These are phyloP conservation scores for Kwoniella newhampshirensis DNA, from an alignment of 768 basidiomycete species.

Conservation along the genomic window DNA sequence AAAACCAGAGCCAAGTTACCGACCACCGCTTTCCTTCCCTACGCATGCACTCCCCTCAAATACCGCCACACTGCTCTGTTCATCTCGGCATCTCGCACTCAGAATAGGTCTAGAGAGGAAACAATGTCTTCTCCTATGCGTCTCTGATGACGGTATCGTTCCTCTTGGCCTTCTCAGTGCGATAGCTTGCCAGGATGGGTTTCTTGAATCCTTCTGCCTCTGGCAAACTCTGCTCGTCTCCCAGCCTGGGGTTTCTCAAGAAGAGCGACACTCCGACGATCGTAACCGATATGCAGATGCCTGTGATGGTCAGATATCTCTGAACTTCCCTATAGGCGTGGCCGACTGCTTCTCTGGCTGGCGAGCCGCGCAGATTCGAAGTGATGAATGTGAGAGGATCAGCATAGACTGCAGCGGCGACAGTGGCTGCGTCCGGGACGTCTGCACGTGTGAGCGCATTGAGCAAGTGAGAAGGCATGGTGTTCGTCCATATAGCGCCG, in stretches of 20 bases:
- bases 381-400: constrained; percentile 37
- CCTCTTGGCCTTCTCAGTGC: not conserved
- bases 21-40: too few relatives aligned
- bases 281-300: constrained; percentile 32
- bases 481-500: constrained; percentile 44
- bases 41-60: too few relatives aligned
- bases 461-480: constrained; percentile 20
- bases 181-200: not conserved
- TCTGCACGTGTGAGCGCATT: constrained; percentile 10
- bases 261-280: constrained; percentile 26
- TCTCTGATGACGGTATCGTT: not conserved
- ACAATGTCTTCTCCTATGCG: too few relatives aligned
- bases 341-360: constrained; percentile 34
- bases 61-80: too few relatives aligned
- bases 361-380: constrained; percentile 28
- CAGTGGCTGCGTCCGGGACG: constrained; percentile 28
- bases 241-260: constrained; percentile 36
- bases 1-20: too few relatives aligned
- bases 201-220: constrained; percentile 31
- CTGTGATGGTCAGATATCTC: constrained; percentile 41
- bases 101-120: too few relatives aligned
- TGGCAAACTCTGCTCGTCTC: constrained; percentile 32
- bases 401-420: constrained; percentile 39
- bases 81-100: too few relatives aligned
- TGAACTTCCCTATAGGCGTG: constrained; percentile 41